Evolutionary conservation across 2,329 filamentous ascomycete species (phyloP).

Genomic region (Beauveria sp.): DNA sequence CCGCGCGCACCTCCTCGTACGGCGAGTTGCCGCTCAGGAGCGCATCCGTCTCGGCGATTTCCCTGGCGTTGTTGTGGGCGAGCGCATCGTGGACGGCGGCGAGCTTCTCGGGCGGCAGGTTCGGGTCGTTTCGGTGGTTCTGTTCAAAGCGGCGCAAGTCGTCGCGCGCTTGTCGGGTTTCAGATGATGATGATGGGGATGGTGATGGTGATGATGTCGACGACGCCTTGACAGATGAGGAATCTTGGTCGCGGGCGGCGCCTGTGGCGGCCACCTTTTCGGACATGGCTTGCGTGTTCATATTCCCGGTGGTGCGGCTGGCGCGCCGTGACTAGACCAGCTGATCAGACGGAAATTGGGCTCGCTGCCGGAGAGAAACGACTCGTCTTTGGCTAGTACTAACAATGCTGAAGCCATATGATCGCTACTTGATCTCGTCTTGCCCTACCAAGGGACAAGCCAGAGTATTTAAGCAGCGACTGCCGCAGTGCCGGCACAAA

Average conservation of each 20-base stretch:
- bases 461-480: neutral
- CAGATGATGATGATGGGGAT: no score
- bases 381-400: neutral
- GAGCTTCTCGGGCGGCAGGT: conserved; percentile 25
- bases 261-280: neutral
- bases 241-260: neutral
- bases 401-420: neutral
- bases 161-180: neutral
- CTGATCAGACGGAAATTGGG: neutral
- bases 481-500: neutral
- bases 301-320: neutral
- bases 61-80: conserved; percentile 22
- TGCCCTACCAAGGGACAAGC: neutral
- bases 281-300: neutral
- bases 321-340: neutral
- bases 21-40: conserved; percentile 30
- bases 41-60: conserved; percentile 24
- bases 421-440: neutral
- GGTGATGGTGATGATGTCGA: neutral
- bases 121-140: conserved; percentile 28
- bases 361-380: neutral
- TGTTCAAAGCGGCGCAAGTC: conserved; percentile 24
- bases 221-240: neutral
- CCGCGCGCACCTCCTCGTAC: conserved; percentile 23
- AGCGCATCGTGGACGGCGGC: conserved; percentile 24